These are phyloP conservation scores for Corylus americana DNA, from an alignment of 306 rosid genomes.

Conservation along the genomic window DNA sequence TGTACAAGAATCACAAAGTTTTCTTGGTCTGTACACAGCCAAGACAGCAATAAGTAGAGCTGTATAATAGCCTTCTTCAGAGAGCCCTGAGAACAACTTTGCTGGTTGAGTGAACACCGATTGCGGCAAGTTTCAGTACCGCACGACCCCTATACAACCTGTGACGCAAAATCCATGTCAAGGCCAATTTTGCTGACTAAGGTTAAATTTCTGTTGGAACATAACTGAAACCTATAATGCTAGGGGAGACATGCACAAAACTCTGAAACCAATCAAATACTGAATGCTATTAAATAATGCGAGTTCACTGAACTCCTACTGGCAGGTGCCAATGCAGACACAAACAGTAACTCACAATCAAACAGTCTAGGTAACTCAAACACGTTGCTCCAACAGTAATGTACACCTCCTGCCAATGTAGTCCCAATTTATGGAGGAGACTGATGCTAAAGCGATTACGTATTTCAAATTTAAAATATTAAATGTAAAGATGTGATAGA, in stretches of 20 bases:
- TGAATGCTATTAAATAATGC: not conserved
- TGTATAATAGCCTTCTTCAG: conserved; percentile 33
- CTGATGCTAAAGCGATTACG: not conserved
- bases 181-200: not conserved
- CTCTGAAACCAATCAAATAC: not conserved
- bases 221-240: no score
- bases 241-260: not conserved
- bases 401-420: no score
- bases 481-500: not conserved
- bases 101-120: conserved; percentile 64
- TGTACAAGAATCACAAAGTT: conserved; percentile 34
- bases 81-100: conserved; percentile 66
- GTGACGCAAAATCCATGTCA: conserved; percentile 22
- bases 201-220: no score
- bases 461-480: not conserved
- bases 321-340: not conserved
- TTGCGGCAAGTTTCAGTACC: conserved; percentile 61
- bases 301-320: not conserved
- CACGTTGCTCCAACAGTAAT: not conserved
- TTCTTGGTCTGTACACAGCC: not conserved
- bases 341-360: not conserved
- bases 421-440: not conserved
- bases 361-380: not conserved
- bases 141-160: conserved; percentile 79
- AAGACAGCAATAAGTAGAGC: conserved; percentile 7